phyloP scores from a whole-genome alignment of 306 rosid species.

The Vigna hirtella region DNA sequence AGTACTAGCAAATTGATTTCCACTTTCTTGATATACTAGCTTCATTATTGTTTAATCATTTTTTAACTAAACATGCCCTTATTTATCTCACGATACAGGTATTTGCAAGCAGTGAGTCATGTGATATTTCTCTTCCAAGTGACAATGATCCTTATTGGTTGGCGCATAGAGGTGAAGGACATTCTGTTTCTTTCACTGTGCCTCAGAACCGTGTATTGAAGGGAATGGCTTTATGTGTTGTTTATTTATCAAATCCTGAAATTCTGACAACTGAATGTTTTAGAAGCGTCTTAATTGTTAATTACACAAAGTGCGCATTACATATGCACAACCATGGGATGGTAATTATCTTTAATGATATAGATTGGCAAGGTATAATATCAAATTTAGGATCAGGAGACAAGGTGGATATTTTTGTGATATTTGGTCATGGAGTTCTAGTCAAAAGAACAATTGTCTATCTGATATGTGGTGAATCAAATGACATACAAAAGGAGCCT shows the following conservation, averaged over 20 bases:
- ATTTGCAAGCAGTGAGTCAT: not conserved
- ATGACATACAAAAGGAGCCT: not conserved
- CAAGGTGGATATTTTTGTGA: not conserved
- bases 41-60: too few relatives aligned
- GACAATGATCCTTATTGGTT: constrained; percentile 29
- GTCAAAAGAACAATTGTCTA: not conserved
- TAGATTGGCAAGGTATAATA: not conserved
- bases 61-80: too few relatives aligned
- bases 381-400: not conserved
- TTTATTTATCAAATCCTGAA: constrained; percentile 26
- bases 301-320: constrained; percentile 33
- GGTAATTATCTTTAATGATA: not conserved
- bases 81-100: not conserved
- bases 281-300: not conserved
- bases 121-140: not conserved
- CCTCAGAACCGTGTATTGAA: not conserved
- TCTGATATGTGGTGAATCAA: not conserved
- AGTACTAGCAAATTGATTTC: not conserved
- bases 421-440: not conserved
- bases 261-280: not conserved
- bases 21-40: not conserved
- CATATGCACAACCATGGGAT: constrained; percentile 14
- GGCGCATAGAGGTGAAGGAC: not conserved
- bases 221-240: constrained; percentile 39
- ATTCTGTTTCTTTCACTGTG: constrained; percentile 5